A percentile compares a stretch with the other conserved stretches of the same genome.
phyloP scores from a whole-genome alignment of 371 early-diverging fungal species.

The Mortierella sp. region DNA sequence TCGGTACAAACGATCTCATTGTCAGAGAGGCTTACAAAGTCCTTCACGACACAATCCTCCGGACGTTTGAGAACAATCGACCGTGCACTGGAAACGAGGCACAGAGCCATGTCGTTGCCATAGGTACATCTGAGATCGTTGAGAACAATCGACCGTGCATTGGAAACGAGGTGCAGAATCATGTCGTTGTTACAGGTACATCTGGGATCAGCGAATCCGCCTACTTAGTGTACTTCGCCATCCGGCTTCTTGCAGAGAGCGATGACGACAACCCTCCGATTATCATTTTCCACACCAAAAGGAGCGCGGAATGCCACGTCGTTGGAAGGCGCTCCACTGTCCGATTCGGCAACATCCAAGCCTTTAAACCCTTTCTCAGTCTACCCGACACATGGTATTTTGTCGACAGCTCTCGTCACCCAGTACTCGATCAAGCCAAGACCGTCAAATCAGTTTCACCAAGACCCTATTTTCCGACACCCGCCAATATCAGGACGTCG shows the following conservation, averaged over 20 bases:
- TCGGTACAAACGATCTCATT: slow-evolving; percentile 10
- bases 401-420: slow-evolving; percentile 28
- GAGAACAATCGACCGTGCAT: not conserved
- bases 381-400: slow-evolving; percentile 37
- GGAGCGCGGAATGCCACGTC: slow-evolving; percentile 7
- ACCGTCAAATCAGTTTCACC: slow-evolving; percentile 42
- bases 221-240: slow-evolving; percentile 31
- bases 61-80: not conserved
- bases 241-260: slow-evolving; percentile 28
- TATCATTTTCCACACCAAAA: slow-evolving; percentile 25
- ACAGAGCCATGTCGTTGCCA: slow-evolving; percentile 17
- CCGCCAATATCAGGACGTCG: slow-evolving; percentile 12
- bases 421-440: slow-evolving; percentile 19
- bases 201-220: slow-evolving; percentile 36
- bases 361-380: slow-evolving; percentile 29
- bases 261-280: slow-evolving; percentile 25
- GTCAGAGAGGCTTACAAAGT: slow-evolving; percentile 26
- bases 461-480: slow-evolving; percentile 28
- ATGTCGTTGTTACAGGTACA: slow-evolving; percentile 31
- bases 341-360: slow-evolving; percentile 19
- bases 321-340: slow-evolving; percentile 27
- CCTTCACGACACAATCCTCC: slow-evolving; percentile 10
- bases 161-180: not conserved
- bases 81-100: too few relatives aligned
- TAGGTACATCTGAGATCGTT: slow-evolving; percentile 34